These are phyloP conservation scores for Termitomyces bulborhizus DNA, from an alignment of 768 basidiomycete genomes.

Conservation along the genomic window DNA sequence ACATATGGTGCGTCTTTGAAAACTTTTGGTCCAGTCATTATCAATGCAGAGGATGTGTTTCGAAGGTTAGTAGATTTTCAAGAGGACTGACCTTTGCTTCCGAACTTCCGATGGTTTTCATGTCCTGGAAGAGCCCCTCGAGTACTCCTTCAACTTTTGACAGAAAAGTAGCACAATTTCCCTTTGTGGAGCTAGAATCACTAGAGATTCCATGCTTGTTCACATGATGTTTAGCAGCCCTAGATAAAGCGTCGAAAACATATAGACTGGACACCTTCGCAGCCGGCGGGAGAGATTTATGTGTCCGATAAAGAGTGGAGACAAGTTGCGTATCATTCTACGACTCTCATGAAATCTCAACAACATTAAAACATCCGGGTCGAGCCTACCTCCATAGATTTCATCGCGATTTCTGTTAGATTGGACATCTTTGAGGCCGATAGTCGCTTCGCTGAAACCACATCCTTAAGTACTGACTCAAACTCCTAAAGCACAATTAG, in stretches of 20 bases:
- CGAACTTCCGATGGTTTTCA: constrained; percentile 53
- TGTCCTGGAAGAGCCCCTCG: constrained; percentile 85
- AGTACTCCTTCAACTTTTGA: constrained; percentile 87
- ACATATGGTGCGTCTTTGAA: not conserved
- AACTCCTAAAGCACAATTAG: constrained; percentile 54
- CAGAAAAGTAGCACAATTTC: constrained; percentile 79
- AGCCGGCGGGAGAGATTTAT: constrained; percentile 64
- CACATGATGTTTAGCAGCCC: constrained; percentile 67
- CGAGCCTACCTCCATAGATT: constrained; percentile 64
- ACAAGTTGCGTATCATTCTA: constrained; percentile 86
- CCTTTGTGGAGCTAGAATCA: constrained; percentile 48
- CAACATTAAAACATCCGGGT: not conserved
- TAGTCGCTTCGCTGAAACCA: constrained; percentile 76
- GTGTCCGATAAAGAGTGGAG: constrained; percentile 82
- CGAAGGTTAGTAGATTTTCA: not conserved
- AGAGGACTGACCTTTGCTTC: constrained; percentile 81
- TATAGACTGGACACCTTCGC: constrained; percentile 87
- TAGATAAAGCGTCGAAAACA: constrained; percentile 87
- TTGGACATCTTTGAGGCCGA: constrained; percentile 81
- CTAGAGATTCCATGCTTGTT: constrained; percentile 58
- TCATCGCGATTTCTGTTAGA: constrained; percentile 72
- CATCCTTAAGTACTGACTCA: constrained; percentile 72
- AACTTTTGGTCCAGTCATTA: not conserved
- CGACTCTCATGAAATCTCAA: not conserved
- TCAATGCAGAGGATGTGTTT: not conserved